Evolutionary conservation across 495 filamentous ascomycete genomes (phyloP), one percentile per base, ranked within the genome.

Genomic region (Hyaloscypha variabilis): DNA sequence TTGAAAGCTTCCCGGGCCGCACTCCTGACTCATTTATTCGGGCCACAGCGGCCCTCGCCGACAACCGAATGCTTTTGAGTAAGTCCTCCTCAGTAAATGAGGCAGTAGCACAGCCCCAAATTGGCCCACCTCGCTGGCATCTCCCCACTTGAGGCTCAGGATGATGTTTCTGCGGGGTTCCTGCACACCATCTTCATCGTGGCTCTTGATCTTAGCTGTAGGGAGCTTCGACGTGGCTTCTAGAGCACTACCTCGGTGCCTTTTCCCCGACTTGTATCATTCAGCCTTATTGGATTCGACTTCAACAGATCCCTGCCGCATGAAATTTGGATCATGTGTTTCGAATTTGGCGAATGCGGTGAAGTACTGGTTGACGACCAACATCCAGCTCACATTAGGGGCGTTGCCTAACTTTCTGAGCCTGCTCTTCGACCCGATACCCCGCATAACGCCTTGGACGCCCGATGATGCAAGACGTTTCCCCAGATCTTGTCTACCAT

Each of bases 401-500:
- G 39, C 39, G 39, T 46, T 46, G 39, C 39, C 39, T 46, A 34
- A 61, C 1, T 13, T 30, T 29, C 5, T 29, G 14, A 21, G 36
- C 28, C 8, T 1, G 10, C 17, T 42, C 8, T 61, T 26, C 28
- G 55, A 17, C n/a, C 17, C 25, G 46, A 53, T 62, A 53, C 50
- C 28, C 46, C 14, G 13, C 42, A 62, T 14, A 13, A 3, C 30
- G 30, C 52, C n/a, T 14, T 56, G 5, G 26, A 11, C 13, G 36
- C 28, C 17, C 25, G 29, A 61, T 19, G 49, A 46, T 46, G 39
- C 17, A 46, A 46, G 11, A 17, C 13, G 4, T 46, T 17, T 46
- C 39, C 39, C 39, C 26, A 10, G 39, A 25, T 49, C 21, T n/a
- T n/a, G n/a, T n/a, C 49, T 69, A 69, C 67, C 64, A 69, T 58